phyloP scores from a whole-genome alignment of 1,284 basidiomycete species.

The Papiliotrema laurentii region DNA sequence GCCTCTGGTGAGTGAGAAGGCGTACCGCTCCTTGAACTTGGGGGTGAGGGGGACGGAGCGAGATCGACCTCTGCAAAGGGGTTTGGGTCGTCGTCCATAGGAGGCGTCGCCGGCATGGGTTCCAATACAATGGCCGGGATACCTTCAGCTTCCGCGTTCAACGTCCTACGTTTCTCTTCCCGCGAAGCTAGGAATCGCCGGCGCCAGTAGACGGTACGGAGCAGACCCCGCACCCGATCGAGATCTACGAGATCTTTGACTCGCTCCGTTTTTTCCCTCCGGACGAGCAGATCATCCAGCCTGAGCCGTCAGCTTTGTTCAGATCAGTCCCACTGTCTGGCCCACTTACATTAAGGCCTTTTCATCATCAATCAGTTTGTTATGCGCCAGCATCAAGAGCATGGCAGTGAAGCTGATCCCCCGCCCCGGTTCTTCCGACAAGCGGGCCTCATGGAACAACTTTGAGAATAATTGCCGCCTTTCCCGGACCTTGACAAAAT shows the following conservation, averaged over 20 bases:
- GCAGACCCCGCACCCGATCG: constrained; percentile 72
- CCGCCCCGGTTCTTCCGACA: constrained; percentile 63
- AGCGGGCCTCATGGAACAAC: constrained; percentile 78
- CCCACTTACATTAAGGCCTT: constrained; percentile 72
- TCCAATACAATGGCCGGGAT: constrained; percentile 48
- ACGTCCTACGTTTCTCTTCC: constrained; percentile 23
- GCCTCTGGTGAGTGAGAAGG: constrained; percentile 10
- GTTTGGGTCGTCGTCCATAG: constrained; percentile 14
- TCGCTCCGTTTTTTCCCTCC: constrained; percentile 70
- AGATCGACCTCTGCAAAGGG: constrained; percentile 11
- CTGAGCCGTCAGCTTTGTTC: constrained; percentile 51
- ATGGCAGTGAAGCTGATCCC: constrained; percentile 91
- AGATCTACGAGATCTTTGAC: constrained; percentile 77
- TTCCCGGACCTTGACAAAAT: constrained; percentile 60
- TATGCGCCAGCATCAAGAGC: constrained; percentile 81
- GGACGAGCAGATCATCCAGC: constrained; percentile 70
- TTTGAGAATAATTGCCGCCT: constrained; percentile 67
- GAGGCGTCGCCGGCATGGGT: constrained; percentile 32
- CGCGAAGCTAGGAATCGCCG: constrained; percentile 57
- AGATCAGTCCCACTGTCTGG: not conserved
- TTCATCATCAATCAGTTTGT: constrained; percentile 85
- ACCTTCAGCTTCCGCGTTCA: constrained; percentile 30
- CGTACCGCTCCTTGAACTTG: constrained; percentile 9
- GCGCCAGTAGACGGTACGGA: constrained; percentile 69
- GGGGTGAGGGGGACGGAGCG: constrained; percentile 11